Percentiles rank a stretch among this genome's conserved stretches.
Evolutionary conservation across 106 monocot genomes (phyloP).

Genomic region (Iris macrosiphon): DNA sequence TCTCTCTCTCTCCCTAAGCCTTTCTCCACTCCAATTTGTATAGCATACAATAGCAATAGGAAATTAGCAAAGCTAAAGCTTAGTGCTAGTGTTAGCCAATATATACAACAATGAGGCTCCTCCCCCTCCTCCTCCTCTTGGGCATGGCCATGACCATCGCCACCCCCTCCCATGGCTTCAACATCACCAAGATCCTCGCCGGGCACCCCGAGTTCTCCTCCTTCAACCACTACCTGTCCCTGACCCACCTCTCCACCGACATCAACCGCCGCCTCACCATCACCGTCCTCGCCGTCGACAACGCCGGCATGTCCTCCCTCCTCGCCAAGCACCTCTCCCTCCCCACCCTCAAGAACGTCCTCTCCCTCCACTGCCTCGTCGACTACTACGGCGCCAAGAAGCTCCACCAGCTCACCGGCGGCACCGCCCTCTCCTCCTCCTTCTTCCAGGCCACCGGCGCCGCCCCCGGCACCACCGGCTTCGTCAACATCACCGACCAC

Average conservation of each 20-base stretch:
- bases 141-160: not conserved
- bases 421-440: constrained; percentile 36
- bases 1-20: too few species aligned
- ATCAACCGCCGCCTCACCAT: constrained; percentile 56
- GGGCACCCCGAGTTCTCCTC: constrained; percentile 53
- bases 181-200: constrained; percentile 60
- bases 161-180: constrained; percentile 17
- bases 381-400: constrained; percentile 62
- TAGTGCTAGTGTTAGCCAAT: too few species aligned
- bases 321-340: constrained; percentile 32
- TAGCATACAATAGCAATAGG: too few species aligned
- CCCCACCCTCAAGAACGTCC: constrained; percentile 43
- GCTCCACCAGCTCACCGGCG: constrained; percentile 54
- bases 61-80: too few species aligned
- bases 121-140: not conserved
- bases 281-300: constrained; percentile 61
- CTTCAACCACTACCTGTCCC: constrained; percentile 73
- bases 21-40: too few species aligned
- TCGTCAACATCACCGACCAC: constrained; percentile 51
- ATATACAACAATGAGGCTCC: not conserved
- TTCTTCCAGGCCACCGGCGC: constrained; percentile 56
- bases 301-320: constrained; percentile 48
- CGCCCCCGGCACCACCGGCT: constrained; percentile 56
- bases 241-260: constrained; percentile 42
- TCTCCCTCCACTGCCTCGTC: constrained; percentile 47